Percentiles rank a stretch among this genome's conserved stretches.
Evolutionary conservation across 2,329 filamentous ascomycete species (phyloP).

Genomic region (Eurotiales sp.): DNA sequence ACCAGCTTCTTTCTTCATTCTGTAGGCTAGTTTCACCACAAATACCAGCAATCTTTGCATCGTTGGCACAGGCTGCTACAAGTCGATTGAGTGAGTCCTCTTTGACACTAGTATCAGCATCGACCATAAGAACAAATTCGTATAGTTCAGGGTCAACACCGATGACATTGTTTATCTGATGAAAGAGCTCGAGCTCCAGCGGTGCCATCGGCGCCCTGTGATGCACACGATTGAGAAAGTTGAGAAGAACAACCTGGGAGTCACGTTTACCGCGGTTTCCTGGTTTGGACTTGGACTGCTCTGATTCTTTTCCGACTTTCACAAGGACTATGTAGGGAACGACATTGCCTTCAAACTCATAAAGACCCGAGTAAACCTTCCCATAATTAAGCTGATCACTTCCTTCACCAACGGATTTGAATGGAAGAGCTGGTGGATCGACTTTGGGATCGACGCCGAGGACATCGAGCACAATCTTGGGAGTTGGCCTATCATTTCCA

Average conservation of each 20-base stretch:
- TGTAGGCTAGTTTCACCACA: constrained; percentile 95
- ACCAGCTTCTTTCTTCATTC: constrained; percentile 93
- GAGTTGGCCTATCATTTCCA: constrained; percentile 93
- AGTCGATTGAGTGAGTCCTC: constrained; percentile 91
- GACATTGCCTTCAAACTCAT: constrained; percentile 96
- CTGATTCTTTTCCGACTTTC: constrained; percentile 95
- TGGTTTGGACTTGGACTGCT: constrained; percentile 84
- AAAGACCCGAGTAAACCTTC: constrained; percentile 96
- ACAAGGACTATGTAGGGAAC: constrained; percentile 95
- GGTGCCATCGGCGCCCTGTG: constrained; percentile 92
- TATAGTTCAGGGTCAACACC: constrained; percentile 96
- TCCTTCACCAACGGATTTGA: constrained; percentile 86
- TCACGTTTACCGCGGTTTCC: constrained; percentile 98
- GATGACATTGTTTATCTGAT: constrained; percentile 99
- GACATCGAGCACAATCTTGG: constrained; percentile 96
- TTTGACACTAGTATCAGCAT: constrained; percentile 90
- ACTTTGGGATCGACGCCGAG: constrained; percentile 95
- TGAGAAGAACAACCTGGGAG: constrained; percentile 92
- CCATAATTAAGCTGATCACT: constrained; percentile 95
- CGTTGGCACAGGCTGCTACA: constrained; percentile 86
- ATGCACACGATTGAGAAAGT: constrained; percentile 96
- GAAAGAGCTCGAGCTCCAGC: constrained; percentile 95
- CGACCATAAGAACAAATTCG: constrained; percentile 95
- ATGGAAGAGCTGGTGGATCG: constrained; percentile 87
- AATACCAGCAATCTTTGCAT: constrained; percentile 94